Base-by-base conservation (phyloP, 2,329 filamentous ascomycete genomes). In the Fusarium devonianum region DNA sequence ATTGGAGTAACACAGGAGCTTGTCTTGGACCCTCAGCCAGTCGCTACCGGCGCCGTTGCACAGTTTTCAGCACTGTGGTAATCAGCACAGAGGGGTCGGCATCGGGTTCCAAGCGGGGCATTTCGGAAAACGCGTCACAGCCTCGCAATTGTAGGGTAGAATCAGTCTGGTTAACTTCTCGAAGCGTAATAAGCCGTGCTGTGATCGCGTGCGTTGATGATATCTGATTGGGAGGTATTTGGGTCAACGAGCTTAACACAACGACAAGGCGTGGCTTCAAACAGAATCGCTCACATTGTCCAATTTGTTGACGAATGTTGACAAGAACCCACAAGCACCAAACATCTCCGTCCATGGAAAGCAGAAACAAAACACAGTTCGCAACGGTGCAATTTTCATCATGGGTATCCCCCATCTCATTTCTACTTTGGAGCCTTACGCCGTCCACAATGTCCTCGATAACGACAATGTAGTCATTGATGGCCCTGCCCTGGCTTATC, bases 401-500 rank as follows among this genome's bases (percentile, higher is more conserved):
- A 79, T 89, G 86, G 86, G 86, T 0, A 84, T 89, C 34, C 79
- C 77, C 29, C 77, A 79, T 55, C 72, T 89, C 5, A 77, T 76
- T 34, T 69, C 73, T 11, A 76, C 78, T 39, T 69, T 88, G 32
- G 72, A 78, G 51, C 79, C 78, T 0, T 85, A 81, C 66, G 78
- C 79, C 2, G 68, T 72, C 19, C 63, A 70, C 13, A 69, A 67
- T 7, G 58, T 67, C 9, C 70, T 88, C 2, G 69, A 71, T 18
- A 62, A 65, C 4, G 70, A 75, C 28, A 63, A 63, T 5, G 71
- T 81, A 14, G 78, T 83, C 33, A 83, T 96, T 46, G 92, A 96
- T 67, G 92, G 91, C 0, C 91, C 92, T 4, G 86, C 85, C 2
- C 73, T 96, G 18, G 89, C 90, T 2, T 88, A 93, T 67, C 82